phyloP scores from a whole-genome alignment of 176 grass and related monocot species.

The Bolboschoenus planiculmis region DNA sequence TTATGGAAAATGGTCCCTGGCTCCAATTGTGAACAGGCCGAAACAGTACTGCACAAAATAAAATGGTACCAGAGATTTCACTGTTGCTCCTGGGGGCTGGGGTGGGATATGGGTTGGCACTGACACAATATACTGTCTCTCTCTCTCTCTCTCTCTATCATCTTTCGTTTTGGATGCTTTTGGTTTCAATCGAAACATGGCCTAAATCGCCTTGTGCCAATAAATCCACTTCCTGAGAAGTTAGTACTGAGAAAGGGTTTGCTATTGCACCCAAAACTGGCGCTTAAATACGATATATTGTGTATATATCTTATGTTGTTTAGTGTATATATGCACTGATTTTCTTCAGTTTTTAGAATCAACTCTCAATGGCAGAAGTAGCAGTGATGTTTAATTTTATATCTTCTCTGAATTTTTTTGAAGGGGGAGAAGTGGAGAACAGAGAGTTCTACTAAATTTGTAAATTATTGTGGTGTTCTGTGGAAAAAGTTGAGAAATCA shows the following conservation, averaged over 20 bases:
- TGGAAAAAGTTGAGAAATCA: background rate
- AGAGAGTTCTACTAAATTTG: background rate
- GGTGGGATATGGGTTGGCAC: slow-evolving; percentile 16
- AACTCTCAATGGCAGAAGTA: background rate
- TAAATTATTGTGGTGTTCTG: background rate
- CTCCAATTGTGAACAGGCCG: background rate
- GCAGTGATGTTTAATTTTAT: background rate
- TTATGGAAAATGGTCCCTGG: background rate
- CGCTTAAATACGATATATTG: background rate
- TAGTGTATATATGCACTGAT: background rate
- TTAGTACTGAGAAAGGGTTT: background rate
- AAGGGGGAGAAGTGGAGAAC: background rate
- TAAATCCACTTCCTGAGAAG: background rate
- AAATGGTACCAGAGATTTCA: slow-evolving; percentile 6
- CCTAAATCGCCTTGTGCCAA: background rate
- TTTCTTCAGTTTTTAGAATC: background rate
- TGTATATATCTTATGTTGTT: background rate
- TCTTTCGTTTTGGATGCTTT: slow-evolving; percentile 8
- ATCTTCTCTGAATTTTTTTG: background rate
- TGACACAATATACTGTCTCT: slow-evolving; percentile 14
- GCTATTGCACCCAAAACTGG: background rate
- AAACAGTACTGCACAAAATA: slow-evolving; percentile 15
- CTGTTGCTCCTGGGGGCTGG: slow-evolving; percentile 15
- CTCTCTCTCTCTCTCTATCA: background rate
- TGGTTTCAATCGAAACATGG: slow-evolving; percentile 8